These are phyloP conservation scores for Blastobotrys serpentis DNA, from an alignment of 1,139 yeast genomes.

Conservation along the genomic window DNA sequence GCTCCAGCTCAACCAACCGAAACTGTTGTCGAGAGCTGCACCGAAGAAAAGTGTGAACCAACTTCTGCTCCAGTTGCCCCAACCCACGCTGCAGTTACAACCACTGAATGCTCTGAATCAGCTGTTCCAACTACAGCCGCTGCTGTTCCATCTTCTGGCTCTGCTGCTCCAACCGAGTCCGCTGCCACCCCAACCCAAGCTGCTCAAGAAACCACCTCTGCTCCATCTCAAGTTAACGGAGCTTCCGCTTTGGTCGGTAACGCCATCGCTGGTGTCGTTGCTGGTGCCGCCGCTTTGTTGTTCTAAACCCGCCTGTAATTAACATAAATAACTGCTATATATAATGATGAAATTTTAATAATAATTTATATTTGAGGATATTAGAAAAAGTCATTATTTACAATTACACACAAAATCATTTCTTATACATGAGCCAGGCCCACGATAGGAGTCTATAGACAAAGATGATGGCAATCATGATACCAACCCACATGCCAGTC, in stretches of 20 bases:
- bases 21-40: slow-evolving; percentile 2
- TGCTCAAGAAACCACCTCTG: slow-evolving; percentile 3
- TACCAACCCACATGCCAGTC: slow-evolving; percentile 42
- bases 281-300: slow-evolving; percentile 6
- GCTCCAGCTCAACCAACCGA: slow-evolving; percentile 7
- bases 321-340: no score
- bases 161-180: neutral
- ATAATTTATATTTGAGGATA: neutral
- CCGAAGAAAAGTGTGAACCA: slow-evolving; percentile 6
- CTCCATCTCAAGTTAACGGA: slow-evolving; percentile 6
- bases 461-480: slow-evolving; percentile 36
- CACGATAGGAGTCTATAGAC: slow-evolving; percentile 18
- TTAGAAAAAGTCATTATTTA: neutral
- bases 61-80: neutral
- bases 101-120: neutral
- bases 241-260: slow-evolving; percentile 5
- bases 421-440: slow-evolving; percentile 14
- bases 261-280: slow-evolving; percentile 4
- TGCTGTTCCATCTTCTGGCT: neutral
- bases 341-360: no score
- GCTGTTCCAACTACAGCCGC: slow-evolving; percentile 2
- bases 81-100: neutral
- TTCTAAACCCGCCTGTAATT: no score
- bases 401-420: neutral
- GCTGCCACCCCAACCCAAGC: neutral